Evolutionary conservation across 1,139 yeast species (phyloP).

Genomic region (Pichia sp.): DNA sequence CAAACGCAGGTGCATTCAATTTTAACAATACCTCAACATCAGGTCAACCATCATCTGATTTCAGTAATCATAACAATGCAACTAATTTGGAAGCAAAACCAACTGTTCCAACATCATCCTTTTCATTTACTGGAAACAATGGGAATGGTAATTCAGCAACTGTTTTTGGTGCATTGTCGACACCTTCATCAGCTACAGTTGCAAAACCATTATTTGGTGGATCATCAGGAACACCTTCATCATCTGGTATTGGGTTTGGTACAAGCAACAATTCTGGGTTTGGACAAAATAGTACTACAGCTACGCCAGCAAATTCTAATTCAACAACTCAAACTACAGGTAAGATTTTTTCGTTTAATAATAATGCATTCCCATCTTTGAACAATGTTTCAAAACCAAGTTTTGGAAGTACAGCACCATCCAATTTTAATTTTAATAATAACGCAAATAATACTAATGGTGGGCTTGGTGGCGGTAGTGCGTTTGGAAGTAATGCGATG

Average conservation of each 20-base stretch:
- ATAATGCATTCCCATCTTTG: constrained; percentile 3
- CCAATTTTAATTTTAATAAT: not conserved
- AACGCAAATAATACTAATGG: not conserved
- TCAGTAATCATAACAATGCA: not conserved
- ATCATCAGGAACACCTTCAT: constrained; percentile 1
- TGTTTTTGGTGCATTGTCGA: not conserved
- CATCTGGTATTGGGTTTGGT: constrained; percentile 5
- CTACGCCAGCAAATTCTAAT: not conserved
- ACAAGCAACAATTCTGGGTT: not conserved
- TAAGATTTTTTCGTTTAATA: constrained; percentile 7
- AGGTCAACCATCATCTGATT: not conserved
- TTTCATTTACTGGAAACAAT: constrained; percentile 2
- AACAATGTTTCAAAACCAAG: not conserved
- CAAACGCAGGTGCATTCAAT: not conserved
- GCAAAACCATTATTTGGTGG: not conserved
- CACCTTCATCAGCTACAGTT: not conserved
- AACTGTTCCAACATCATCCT: not conserved
- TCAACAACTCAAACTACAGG: not conserved
- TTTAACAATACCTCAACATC: not conserved
- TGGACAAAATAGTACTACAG: not conserved
- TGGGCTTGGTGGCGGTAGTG: not conserved
- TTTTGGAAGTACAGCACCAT: not conserved
- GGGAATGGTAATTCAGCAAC: not conserved
- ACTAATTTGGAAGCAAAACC: not conserved
- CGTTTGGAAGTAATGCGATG: constrained; percentile 5